phyloP scores from a whole-genome alignment of 352 stramenopile species.

The Phytopythium delawarense region DNA sequence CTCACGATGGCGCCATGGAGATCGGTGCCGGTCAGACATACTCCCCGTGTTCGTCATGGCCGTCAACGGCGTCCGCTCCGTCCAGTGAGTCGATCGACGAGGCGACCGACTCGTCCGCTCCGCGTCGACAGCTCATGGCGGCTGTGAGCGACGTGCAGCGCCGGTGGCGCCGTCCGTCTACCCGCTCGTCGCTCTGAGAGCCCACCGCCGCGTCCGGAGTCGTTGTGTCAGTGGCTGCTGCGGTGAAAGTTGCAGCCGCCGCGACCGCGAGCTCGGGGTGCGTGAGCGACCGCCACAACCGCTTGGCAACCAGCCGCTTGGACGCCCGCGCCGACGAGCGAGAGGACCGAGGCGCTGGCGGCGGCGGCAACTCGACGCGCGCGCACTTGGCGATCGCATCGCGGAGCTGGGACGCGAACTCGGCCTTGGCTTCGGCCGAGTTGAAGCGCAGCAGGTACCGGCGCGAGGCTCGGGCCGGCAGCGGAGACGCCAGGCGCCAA shows the following conservation, averaged over 20 bases:
- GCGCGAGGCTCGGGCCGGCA: conserved; percentile 23
- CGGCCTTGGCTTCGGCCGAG: conserved; percentile 23
- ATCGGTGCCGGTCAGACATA: not conserved
- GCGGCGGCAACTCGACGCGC: conserved; percentile 5
- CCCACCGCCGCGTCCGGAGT: not conserved
- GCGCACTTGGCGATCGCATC: conserved; percentile 24
- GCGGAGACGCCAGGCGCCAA: not conserved
- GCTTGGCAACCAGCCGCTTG: conserved; percentile 12
- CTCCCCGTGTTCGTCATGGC: not conserved
- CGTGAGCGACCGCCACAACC: conserved; percentile 26
- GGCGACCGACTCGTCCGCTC: not conserved
- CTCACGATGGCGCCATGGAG: not conserved
- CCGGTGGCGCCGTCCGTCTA: not conserved
- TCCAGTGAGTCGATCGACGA: not conserved
- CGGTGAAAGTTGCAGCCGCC: not conserved
- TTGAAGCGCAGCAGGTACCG: conserved; percentile 48
- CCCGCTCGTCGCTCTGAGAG: not conserved
- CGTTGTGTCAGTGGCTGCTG: not conserved
- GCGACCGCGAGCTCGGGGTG: conserved; percentile 1
- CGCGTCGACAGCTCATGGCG: not conserved
- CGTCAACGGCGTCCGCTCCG: not conserved
- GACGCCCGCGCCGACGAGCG: conserved; percentile 3
- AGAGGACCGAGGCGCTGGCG: conserved; percentile 3
- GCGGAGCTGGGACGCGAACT: conserved; percentile 32
- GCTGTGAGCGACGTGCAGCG: not conserved